These are phyloP conservation scores for Lindgomyces ingoldianus DNA, from an alignment of 495 filamentous ascomycete species.

Conservation along the genomic window DNA sequence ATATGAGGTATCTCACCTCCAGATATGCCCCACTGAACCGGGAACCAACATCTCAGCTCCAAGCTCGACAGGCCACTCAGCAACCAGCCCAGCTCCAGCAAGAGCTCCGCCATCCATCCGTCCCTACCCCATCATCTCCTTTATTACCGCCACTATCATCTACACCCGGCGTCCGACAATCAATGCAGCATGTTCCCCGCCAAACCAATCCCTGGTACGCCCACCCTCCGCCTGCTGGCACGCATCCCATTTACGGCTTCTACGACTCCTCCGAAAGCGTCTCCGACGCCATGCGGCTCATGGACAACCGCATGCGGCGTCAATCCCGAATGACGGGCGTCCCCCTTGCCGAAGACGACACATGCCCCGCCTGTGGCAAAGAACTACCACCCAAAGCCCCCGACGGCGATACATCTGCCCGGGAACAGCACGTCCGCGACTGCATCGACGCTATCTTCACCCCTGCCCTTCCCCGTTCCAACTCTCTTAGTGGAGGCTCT, in stretches of 20 bases:
- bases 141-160: too few relatives aligned
- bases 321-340: neutral
- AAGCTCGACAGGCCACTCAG: too few relatives aligned
- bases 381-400: constrained; percentile 67
- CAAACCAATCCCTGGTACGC: neutral
- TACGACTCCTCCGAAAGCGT: neutral
- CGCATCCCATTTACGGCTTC: neutral
- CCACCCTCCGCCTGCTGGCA: neutral
- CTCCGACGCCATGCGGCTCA: neutral
- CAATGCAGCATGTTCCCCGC: neutral
- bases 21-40: too few relatives aligned
- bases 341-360: constrained; percentile 68
- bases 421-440: constrained; percentile 73
- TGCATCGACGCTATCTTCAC: constrained; percentile 59
- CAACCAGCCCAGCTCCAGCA: too few relatives aligned
- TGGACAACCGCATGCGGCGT: neutral
- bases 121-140: too few relatives aligned
- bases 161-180: too few relatives aligned
- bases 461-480: neutral
- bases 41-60: too few relatives aligned
- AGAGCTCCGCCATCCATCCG: too few relatives aligned
- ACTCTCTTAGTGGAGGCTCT: too few relatives aligned
- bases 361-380: constrained; percentile 84
- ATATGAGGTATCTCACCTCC: too few relatives aligned
- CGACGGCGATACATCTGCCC: constrained; percentile 60